Evolutionary conservation across 2,329 filamentous ascomycete species (phyloP).

Genomic region (Apiospora saccharicola): DNA sequence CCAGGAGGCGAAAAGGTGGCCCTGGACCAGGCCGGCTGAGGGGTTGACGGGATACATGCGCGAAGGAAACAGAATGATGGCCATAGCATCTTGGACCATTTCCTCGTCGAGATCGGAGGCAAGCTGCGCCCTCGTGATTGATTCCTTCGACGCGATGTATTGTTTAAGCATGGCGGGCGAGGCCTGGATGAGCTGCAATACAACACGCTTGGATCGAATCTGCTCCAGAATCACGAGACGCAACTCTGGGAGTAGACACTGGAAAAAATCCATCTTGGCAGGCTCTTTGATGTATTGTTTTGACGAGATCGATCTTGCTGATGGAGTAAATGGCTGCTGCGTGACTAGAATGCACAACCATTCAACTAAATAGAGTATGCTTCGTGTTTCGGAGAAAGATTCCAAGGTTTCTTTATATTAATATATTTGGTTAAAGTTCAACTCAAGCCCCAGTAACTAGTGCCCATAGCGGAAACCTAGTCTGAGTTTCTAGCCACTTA

Average conservation of each 20-base stretch:
- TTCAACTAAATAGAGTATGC: no score
- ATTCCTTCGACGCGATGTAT: background rate
- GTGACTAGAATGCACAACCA: no score
- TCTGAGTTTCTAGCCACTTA: no score
- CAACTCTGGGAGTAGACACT: background rate
- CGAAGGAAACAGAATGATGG: constrained; percentile 27
- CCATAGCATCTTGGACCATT: constrained; percentile 29
- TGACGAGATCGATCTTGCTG: no score
- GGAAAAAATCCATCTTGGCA: background rate
- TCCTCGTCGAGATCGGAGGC: constrained; percentile 26
- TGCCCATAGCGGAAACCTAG: no score
- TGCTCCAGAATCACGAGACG: background rate
- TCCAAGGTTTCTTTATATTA: no score
- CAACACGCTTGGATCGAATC: background rate
- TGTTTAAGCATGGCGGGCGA: background rate
- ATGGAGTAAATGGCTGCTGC: no score
- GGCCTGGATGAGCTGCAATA: background rate
- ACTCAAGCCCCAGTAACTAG: no score
- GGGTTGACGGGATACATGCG: background rate
- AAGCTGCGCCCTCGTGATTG: background rate
- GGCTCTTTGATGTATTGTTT: background rate
- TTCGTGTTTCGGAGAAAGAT: no score
- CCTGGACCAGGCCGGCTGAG: background rate
- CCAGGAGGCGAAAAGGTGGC: background rate
- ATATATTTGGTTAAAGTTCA: no score